These are phyloP conservation scores for Cladorrhinum sp. DNA, from an alignment of 2,329 filamentous ascomycete genomes.

Conservation along the genomic window DNA sequence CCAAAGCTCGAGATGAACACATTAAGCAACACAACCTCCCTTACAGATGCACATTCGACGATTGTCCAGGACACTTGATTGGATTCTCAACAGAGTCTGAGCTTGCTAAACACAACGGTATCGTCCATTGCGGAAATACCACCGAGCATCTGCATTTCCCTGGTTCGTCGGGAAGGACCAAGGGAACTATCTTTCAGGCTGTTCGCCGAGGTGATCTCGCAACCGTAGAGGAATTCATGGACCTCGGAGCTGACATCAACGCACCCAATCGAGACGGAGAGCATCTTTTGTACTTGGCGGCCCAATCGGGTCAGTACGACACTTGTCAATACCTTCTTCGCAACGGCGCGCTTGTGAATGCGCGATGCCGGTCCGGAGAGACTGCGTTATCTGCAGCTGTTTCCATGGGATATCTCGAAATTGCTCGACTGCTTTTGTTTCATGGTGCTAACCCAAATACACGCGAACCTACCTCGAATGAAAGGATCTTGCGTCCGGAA, in stretches of 20 bases:
- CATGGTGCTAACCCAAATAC: no score
- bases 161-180: no score
- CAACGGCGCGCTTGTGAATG: neutral
- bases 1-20: neutral
- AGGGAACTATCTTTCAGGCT: neutral
- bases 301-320: no score
- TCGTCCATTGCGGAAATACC: neutral
- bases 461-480: no score
- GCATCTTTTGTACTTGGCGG: neutral
- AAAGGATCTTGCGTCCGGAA: no score
- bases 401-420: no score
- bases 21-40: neutral
- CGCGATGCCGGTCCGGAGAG: no score
- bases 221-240: neutral
- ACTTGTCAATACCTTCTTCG: neutral
- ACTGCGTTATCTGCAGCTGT: no score
- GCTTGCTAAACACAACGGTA: neutral
- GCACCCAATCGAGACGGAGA: neutral
- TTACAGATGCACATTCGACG: neutral
- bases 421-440: no score
- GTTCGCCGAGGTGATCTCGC: neutral
- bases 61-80: neutral
- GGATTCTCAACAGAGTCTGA: neutral
- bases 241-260: neutral
- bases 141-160: no score